Conservation (phyloP, 805 yeast genomes). For the Barnettozyma californica region DNA sequence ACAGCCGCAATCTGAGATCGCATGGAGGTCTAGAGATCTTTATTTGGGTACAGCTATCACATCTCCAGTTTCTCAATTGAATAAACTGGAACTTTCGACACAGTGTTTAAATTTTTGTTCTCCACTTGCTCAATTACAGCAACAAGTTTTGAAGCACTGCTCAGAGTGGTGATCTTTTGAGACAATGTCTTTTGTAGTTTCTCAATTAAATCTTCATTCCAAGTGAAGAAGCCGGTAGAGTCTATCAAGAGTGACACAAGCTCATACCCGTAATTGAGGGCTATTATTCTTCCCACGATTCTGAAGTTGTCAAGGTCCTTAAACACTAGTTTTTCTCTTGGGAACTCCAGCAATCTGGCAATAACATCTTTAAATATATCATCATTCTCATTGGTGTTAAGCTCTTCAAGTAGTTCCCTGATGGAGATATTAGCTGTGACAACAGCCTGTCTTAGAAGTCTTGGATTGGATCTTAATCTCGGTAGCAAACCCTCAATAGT, state of each 20-base stretch:
- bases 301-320: constrained; percentile 28
- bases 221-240: constrained; percentile 65
- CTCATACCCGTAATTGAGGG: constrained; percentile 49
- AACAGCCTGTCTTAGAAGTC: constrained; percentile 74
- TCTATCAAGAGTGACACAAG: constrained; percentile 64
- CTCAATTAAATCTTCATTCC: constrained; percentile 48
- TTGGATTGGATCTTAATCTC: constrained; percentile 48
- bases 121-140: constrained; percentile 26
- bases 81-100: constrained; percentile 47
- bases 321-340: constrained; percentile 33
- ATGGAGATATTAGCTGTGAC: constrained; percentile 69
- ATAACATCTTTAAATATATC: constrained; percentile 67
- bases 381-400: constrained; percentile 49
- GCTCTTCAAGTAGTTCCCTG: constrained; percentile 55
- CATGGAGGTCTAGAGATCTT: not conserved
- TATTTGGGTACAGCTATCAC: constrained; percentile 2
- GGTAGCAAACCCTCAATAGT: constrained; percentile 51
- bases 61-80: constrained; percentile 42
- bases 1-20: no score
- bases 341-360: constrained; percentile 56
- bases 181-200: constrained; percentile 41
- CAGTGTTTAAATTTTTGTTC: constrained; percentile 26
- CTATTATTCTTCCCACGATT: constrained; percentile 41
- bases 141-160: constrained; percentile 31
- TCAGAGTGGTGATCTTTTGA: constrained; percentile 40